phyloP scores from a whole-genome alignment of 148 eudicot species.

The Gaultheria prostrata region DNA sequence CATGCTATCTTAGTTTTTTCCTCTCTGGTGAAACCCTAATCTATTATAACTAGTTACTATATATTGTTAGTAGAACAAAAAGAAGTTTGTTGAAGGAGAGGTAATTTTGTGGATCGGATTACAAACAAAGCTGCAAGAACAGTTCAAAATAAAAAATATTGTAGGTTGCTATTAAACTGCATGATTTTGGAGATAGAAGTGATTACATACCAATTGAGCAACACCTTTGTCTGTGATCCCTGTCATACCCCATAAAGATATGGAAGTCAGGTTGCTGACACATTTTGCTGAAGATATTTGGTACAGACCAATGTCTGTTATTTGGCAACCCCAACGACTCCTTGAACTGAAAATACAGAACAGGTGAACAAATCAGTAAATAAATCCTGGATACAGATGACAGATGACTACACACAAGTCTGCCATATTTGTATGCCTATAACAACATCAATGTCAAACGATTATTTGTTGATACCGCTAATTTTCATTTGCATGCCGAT shows the following conservation, averaged over 20 bases:
- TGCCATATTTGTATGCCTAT: neutral
- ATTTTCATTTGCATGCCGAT: neutral
- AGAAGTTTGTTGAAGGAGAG: neutral
- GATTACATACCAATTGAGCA: slow-evolving; percentile 57
- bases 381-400: neutral
- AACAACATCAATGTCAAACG: neutral
- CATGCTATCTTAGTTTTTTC: neutral
- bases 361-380: neutral
- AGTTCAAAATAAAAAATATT: neutral
- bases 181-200: neutral
- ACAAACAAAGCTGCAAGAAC: neutral
- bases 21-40: neutral
- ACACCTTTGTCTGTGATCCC: slow-evolving; percentile 87
- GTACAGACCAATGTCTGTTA: slow-evolving; percentile 77
- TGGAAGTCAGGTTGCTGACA: slow-evolving; percentile 61
- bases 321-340: slow-evolving; percentile 97
- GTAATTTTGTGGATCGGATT: neutral
- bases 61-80: neutral
- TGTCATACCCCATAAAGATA: slow-evolving; percentile 89
- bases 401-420: neutral
- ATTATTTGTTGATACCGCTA: neutral
- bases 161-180: neutral
- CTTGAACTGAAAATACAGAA: slow-evolving; percentile 57
- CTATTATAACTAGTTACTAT: neutral
- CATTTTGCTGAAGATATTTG: slow-evolving; percentile 76